A percentile compares a stretch with the other conserved stretches of the same genome.
Conservation (phyloP, 2,329 filamentous ascomycete species). For the Colletotrichum theobromicola region DNA sequence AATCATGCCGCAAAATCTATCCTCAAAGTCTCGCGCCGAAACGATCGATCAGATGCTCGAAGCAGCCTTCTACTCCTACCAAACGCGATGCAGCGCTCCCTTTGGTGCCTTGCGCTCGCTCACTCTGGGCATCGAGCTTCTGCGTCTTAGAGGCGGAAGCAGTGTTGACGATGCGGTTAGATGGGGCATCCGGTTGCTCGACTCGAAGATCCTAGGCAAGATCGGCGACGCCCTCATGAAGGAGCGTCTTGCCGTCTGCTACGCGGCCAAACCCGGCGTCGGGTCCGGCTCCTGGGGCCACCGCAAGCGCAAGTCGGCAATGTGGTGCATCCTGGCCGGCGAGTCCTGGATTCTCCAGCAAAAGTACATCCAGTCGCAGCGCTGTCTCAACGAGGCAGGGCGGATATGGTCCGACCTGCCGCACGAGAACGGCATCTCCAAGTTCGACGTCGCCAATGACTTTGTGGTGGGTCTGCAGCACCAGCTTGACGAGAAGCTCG, state of each 20-base stretch:
- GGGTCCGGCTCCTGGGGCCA: slow-evolving; percentile 69
- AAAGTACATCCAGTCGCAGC: slow-evolving; percentile 79
- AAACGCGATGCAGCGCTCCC: slow-evolving; percentile 79
- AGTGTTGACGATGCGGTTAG: slow-evolving; percentile 85
- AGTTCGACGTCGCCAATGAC: slow-evolving; percentile 55
- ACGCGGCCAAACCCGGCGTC: slow-evolving; percentile 73
- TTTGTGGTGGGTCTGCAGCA: slow-evolving; percentile 59
- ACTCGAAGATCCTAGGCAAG: slow-evolving; percentile 75
- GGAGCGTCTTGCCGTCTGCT: slow-evolving; percentile 86
- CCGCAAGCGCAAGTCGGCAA: slow-evolving; percentile 81
- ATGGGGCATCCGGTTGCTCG: slow-evolving; percentile 83
- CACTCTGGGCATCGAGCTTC: slow-evolving; percentile 77
- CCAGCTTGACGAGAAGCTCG: slow-evolving; percentile 52
- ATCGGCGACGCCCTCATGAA: slow-evolving; percentile 84
- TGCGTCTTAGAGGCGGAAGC: slow-evolving; percentile 79
- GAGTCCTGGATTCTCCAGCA: slow-evolving; percentile 82
- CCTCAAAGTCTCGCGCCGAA: slow-evolving; percentile 79
- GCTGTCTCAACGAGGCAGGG: slow-evolving; percentile 74
- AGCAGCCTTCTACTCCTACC: slow-evolving; percentile 89
- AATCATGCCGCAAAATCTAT: slow-evolving; percentile 73
- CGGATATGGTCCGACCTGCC: slow-evolving; percentile 58
- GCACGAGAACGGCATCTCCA: slow-evolving; percentile 54
- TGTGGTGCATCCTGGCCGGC: slow-evolving; percentile 85
- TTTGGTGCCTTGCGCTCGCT: slow-evolving; percentile 84
- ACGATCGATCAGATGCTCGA: slow-evolving; percentile 88